Conservation (phyloP, 176 grass and related monocot genomes). For the Oryza glumipatula region DNA sequence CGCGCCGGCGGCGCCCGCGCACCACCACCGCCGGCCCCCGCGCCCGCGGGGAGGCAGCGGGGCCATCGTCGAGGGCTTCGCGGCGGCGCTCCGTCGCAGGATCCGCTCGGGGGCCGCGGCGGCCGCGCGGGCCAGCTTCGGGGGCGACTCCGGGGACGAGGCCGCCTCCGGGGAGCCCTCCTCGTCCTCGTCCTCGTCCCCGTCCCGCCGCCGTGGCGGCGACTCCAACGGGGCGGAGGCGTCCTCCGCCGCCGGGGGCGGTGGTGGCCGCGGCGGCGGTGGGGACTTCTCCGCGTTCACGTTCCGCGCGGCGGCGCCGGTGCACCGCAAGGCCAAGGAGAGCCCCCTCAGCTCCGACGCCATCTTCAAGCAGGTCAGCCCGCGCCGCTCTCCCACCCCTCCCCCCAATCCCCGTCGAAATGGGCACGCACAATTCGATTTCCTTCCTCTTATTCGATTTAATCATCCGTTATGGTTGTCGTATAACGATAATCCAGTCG, state of each 20-base stretch:
- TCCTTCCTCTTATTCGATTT: not conserved
- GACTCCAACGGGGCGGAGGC: not conserved
- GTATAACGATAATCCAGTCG: not conserved
- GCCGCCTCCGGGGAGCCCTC: conserved; percentile 40
- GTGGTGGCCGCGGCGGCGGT: not conserved
- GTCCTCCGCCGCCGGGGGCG: not conserved
- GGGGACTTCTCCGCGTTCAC: conserved; percentile 51
- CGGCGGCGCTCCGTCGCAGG: conserved; percentile 42
- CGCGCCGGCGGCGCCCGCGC: not conserved
- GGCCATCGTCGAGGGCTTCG: conserved; percentile 36
- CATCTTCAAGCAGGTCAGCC: conserved; percentile 89
- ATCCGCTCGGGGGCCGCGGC: conserved; percentile 45
- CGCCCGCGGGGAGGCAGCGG: conserved; percentile 26
- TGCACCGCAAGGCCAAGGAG: conserved; percentile 71
- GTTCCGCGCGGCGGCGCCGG: conserved; percentile 70
- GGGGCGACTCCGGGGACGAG: conserved; percentile 59
- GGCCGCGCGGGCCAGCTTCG: conserved; percentile 58
- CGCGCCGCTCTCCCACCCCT: not conserved
- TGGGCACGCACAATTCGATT: not conserved
- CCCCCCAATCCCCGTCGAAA: conserved; percentile 2
- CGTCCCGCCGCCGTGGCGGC: conserved; percentile 26
- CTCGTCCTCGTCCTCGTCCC: conserved; percentile 3
- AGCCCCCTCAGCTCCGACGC: conserved; percentile 80
- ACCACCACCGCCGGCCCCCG: conserved; percentile 41
- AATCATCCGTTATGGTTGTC: not conserved